phyloP scores from a whole-genome alignment of 768 basidiomycete genomes.

The Leucocoprinus sp. region DNA sequence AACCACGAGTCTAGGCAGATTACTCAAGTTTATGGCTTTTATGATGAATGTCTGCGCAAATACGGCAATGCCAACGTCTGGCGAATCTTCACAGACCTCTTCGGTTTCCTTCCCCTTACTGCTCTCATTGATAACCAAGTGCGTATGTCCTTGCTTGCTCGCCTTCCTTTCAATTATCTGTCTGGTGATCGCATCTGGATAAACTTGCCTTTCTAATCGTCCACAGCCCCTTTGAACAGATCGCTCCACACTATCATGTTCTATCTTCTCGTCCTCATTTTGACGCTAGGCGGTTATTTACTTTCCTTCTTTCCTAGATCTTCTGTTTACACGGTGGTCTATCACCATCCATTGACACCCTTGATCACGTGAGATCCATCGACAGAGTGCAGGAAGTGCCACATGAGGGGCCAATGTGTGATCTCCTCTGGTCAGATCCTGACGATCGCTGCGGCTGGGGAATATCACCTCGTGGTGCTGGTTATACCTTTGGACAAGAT shows the following conservation, averaged over 20 bases:
- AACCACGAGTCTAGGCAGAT: slow-evolving; percentile 99
- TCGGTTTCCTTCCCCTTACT: slow-evolving; percentile 95
- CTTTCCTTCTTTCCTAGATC: slow-evolving; percentile 49
- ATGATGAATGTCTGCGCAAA: slow-evolving; percentile 98
- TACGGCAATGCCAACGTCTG: slow-evolving; percentile 99
- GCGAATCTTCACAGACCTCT: slow-evolving; percentile 98
- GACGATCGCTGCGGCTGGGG: slow-evolving; percentile 99
- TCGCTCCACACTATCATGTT: slow-evolving; percentile 6
- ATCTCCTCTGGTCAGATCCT: slow-evolving; percentile 98
- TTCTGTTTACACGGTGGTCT: slow-evolving; percentile 98
- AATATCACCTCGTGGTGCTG: slow-evolving; percentile 96
- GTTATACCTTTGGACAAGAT: slow-evolving; percentile 98
- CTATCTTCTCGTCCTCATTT: slow-evolving; percentile 9
- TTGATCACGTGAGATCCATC: slow-evolving; percentile 97
- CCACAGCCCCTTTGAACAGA: background rate
- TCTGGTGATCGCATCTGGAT: background rate
- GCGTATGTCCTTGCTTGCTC: slow-evolving; percentile 27
- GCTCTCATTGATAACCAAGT: slow-evolving; percentile 99
- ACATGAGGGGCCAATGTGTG: slow-evolving; percentile 99
- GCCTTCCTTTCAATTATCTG: slow-evolving; percentile 5
- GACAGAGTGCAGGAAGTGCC: slow-evolving; percentile 99
- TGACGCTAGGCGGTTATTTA: slow-evolving; percentile 12
- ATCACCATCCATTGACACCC: slow-evolving; percentile 98
- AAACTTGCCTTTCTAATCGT: slow-evolving; percentile 3
- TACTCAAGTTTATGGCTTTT: slow-evolving; percentile 99